phyloP scores from a whole-genome alignment of 140 eudicot genomes.

The Ambrosia hybrid region DNA sequence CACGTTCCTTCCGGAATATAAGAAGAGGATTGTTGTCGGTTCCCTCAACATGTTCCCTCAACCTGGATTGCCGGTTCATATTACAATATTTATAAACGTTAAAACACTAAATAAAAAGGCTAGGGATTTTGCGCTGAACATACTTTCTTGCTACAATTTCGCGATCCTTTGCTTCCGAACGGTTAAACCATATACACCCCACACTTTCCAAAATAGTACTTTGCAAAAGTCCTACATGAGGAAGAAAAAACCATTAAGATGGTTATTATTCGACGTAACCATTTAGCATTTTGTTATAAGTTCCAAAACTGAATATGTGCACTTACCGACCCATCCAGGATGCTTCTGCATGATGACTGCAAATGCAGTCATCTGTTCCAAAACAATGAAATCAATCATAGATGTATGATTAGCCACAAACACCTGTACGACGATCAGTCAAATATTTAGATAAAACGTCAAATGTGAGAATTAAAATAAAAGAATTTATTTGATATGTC shows the following conservation, averaged over 20 bases:
- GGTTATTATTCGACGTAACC: not conserved
- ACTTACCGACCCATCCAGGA: constrained; percentile 99
- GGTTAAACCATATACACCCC: constrained; percentile 99
- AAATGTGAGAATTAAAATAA: constrained; percentile 12
- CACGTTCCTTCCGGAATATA: constrained; percentile 98
- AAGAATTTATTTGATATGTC: not conserved
- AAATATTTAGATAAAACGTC: constrained; percentile 7
- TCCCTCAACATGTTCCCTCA: constrained; percentile 94
- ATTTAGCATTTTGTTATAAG: constrained; percentile 3
- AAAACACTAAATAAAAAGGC: constrained; percentile 7
- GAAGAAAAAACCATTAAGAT: not conserved
- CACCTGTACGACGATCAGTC: constrained; percentile 53
- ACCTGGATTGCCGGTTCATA: constrained; percentile 46
- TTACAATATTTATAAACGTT: constrained; percentile 5
- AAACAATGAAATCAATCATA: constrained; percentile 93
- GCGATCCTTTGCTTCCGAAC: constrained; percentile 96
- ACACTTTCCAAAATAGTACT: constrained; percentile 96
- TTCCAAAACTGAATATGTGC: constrained; percentile 4
- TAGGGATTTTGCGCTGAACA: constrained; percentile 22
- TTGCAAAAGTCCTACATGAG: constrained; percentile 74
- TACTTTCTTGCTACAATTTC: constrained; percentile 96
- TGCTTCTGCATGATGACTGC: constrained; percentile 99
- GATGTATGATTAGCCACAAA: constrained; percentile 99
- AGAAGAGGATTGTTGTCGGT: constrained; percentile 94
- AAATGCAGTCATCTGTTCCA: constrained; percentile 99